Evolutionary conservation across 257 asterid genomes (phyloP).

Genomic region (Capsicum rhomboideum): DNA sequence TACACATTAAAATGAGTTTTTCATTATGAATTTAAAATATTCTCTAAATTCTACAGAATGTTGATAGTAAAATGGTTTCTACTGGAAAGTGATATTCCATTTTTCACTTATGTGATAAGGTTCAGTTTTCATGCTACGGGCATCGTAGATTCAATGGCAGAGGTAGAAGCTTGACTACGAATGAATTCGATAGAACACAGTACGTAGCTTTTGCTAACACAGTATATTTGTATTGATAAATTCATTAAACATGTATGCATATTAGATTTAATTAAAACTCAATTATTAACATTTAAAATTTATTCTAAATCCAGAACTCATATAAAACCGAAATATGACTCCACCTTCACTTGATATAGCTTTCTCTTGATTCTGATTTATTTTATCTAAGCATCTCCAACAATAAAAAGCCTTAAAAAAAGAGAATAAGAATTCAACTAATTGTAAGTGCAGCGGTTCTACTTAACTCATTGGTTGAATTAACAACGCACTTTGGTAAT

Average conservation of each 20-base stretch:
- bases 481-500: background rate
- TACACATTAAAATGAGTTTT: too few relatives aligned
- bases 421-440: background rate
- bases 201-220: fast-evolving
- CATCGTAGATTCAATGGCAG: background rate
- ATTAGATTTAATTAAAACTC: background rate
- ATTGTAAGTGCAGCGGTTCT: background rate
- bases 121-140: background rate
- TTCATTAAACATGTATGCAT: background rate
- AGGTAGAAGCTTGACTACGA: background rate
- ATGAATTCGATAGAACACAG: background rate
- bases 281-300: background rate
- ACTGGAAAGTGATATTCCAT: too few relatives aligned
- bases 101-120: background rate
- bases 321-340: background rate
- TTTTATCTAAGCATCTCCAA: background rate
- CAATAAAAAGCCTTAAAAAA: background rate
- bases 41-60: background rate
- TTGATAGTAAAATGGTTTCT: too few relatives aligned
- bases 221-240: background rate
- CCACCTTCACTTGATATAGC: background rate
- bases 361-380: background rate
- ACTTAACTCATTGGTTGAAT: background rate
- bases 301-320: background rate
- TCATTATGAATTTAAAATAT: too few relatives aligned